Percentiles rank a stretch among this genome's conserved stretches.
These are phyloP conservation scores for Cymodocea nodosa DNA, from an alignment of 116 monocot genomes.

Conservation along the genomic window DNA sequence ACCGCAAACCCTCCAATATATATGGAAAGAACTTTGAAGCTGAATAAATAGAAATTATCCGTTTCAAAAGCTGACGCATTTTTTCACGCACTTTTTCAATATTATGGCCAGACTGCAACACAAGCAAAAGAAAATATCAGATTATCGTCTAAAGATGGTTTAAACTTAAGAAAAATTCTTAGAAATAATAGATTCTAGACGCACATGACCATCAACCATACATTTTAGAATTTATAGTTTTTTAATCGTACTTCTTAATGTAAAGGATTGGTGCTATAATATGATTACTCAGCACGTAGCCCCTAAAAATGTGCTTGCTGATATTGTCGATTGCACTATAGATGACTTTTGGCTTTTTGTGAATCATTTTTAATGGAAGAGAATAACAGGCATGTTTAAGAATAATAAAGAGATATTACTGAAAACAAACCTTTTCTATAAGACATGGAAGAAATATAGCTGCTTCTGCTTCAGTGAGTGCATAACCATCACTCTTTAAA, in stretches of 20 bases:
- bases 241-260: too few relatives aligned
- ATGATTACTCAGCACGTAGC: too few relatives aligned
- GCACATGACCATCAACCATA: too few relatives aligned
- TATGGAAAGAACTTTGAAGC: constrained; percentile 79
- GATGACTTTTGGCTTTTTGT: too few relatives aligned
- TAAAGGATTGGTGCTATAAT: too few relatives aligned
- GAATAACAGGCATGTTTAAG: neutral
- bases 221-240: too few relatives aligned
- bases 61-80: constrained; percentile 91
- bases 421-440: constrained; percentile 68
- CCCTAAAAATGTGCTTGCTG: too few relatives aligned
- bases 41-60: constrained; percentile 68
- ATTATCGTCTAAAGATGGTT: too few relatives aligned
- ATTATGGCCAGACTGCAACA: constrained; percentile 93
- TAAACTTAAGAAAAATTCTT: too few relatives aligned
- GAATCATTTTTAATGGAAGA: neutral
- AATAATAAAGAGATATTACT: neutral
- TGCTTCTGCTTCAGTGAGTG: constrained; percentile 85
- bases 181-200: too few relatives aligned
- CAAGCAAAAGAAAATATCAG: constrained; percentile 1
- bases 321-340: too few relatives aligned
- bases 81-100: constrained; percentile 95
- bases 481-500: constrained; percentile 75
- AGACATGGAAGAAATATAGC: constrained; percentile 91
- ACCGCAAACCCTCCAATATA: constrained; percentile 80